phyloP scores from a whole-genome alignment of 768 basidiomycete genomes.

The Mycena kentingensis region DNA sequence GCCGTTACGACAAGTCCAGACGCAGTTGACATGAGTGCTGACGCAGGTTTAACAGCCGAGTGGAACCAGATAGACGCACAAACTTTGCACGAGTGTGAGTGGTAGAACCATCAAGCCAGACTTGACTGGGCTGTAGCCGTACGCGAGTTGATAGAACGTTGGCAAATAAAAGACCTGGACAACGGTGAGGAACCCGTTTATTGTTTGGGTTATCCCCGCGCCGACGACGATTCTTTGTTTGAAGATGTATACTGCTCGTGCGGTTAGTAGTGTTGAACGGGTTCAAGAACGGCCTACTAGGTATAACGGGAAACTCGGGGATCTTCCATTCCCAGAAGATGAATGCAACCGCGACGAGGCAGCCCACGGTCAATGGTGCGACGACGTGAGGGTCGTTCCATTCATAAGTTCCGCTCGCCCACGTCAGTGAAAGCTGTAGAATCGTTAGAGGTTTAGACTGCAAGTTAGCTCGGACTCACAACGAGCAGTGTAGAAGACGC shows the following conservation, averaged over 20 bases:
- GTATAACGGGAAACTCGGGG: constrained; percentile 55
- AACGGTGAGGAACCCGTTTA: constrained; percentile 48
- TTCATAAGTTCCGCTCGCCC: constrained; percentile 56
- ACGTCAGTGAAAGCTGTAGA: constrained; percentile 24
- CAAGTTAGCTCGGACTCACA: constrained; percentile 31
- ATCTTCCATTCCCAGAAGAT: constrained; percentile 57
- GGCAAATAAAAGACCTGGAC: constrained; percentile 60
- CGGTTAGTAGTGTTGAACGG: neutral
- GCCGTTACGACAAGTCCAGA: constrained; percentile 50
- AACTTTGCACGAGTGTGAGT: constrained; percentile 54
- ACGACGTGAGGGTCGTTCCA: constrained; percentile 56
- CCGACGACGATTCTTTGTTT: constrained; percentile 49
- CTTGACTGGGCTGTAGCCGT: constrained; percentile 55
- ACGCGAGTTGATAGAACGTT: constrained; percentile 58
- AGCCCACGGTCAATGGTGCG: constrained; percentile 45
- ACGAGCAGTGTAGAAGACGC: constrained; percentile 51
- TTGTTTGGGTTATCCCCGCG: constrained; percentile 52
- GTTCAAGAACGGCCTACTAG: constrained; percentile 34
- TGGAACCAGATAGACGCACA: constrained; percentile 35
- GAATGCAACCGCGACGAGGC: constrained; percentile 43
- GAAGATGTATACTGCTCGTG: constrained; percentile 51
- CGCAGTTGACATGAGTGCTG: constrained; percentile 18
- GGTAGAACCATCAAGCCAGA: constrained; percentile 59
- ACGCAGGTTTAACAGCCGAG: neutral
- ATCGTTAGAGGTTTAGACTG: neutral